Evolutionary conservation across 805 yeast genomes (phyloP), one percentile per base, ranked within the genome.

Genomic region (Lachancea waltii): DNA sequence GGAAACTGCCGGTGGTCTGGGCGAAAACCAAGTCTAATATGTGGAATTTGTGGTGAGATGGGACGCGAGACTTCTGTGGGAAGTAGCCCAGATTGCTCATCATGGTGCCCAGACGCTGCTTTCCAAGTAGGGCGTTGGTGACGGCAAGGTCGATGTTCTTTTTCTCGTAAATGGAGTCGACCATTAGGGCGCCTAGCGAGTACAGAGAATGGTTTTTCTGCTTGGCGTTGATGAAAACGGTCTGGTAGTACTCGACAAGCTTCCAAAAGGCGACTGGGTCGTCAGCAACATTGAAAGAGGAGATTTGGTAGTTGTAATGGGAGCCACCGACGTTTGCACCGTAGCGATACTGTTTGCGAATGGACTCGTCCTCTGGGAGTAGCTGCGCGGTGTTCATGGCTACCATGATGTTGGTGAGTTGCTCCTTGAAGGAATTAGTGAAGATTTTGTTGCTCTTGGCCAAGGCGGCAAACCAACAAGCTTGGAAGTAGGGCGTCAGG

Each of bases 251-350:
- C 7, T 44, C 31, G 10, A 45, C 46, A 25, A 55, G 42, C 2
- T 31, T 26, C 52, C 53, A 52, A 25, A 55, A 48, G 8, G 48
- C 44, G 3, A 39, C 34, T 14, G 22, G 21, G 13, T 40, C 31
- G 7, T 35, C 36, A 17, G 33, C 35, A 19, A 48, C 38, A 9
- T 44, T 27, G 22, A 54, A 48, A 3, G 50, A 44, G 1, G 57
- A 41, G 19, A 55, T 50, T 20, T 35, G 36, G 35, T 45, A 50
- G 8, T 52, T 44, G 42, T 50, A 53, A 41, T 48, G 54, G 10
- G 44, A 34, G 3, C 59, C 60, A 25, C 53, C 59, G 14, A 55
- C 54, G 26, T 50, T 46, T 7, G 53, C 19, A 18, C 60, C 60
- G 42, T 40, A 52, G 32, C 47, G 45, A 39, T 46, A 51, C 10